Percentiles rank a stretch among this genome's conserved stretches.
These are phyloP conservation scores for Lachnellula subtilissima DNA, from an alignment of 2,329 filamentous ascomycete genomes.

Conservation along the genomic window DNA sequence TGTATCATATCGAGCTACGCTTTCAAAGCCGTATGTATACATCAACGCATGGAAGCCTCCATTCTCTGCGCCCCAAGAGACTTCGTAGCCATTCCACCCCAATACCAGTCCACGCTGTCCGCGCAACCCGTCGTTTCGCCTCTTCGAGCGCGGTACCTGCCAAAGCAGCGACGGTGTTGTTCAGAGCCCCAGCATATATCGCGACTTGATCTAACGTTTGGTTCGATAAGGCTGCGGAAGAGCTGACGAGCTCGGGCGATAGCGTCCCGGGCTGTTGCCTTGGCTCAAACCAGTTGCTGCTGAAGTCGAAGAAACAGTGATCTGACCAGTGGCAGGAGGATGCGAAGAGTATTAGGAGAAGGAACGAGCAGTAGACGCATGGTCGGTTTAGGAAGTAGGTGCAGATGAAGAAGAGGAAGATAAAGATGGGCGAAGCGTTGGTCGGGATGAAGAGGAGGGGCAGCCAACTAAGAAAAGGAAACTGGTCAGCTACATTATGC, in stretches of 20 bases:
- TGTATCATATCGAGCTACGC: neutral
- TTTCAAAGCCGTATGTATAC: slow-evolving; percentile 70
- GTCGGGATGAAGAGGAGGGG: slow-evolving; percentile 85
- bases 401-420: slow-evolving; percentile 83
- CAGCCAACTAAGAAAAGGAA: slow-evolving; percentile 58
- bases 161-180: slow-evolving; percentile 65
- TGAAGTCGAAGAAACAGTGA: slow-evolving; percentile 87
- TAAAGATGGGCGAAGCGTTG: slow-evolving; percentile 78
- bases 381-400: slow-evolving; percentile 96
- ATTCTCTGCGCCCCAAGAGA: slow-evolving; percentile 76
- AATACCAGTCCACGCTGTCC: slow-evolving; percentile 67
- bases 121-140: slow-evolving; percentile 43
- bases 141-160: slow-evolving; percentile 64
- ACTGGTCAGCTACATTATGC: slow-evolving; percentile 14
- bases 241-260: slow-evolving; percentile 23
- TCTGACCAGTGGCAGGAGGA: slow-evolving; percentile 88
- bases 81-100: slow-evolving; percentile 84
- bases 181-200: slow-evolving; percentile 42
- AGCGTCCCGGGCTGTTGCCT: slow-evolving; percentile 36
- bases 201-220: slow-evolving; percentile 33
- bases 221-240: slow-evolving; percentile 21
- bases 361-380: slow-evolving; percentile 95
- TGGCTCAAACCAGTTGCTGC: slow-evolving; percentile 90
- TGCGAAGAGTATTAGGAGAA: slow-evolving; percentile 90
- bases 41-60: slow-evolving; percentile 87